Base-by-base conservation (phyloP, 495 filamentous ascomycete genomes). In the Tetracladium marchalianum region DNA sequence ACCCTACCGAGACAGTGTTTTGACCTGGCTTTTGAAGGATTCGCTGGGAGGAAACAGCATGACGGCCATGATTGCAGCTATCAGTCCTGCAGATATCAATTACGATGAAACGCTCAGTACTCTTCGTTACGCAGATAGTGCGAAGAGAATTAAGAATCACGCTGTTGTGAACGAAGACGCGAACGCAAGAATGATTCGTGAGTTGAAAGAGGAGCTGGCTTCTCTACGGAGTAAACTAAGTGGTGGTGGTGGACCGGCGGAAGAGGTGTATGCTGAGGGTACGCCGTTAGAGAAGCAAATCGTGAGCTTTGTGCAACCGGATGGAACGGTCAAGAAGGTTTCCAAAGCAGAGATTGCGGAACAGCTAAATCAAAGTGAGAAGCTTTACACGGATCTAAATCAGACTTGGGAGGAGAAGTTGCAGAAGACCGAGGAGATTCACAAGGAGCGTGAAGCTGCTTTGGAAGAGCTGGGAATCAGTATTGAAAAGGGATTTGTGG, bases 111-210 rank as follows among this genome's bases (percentile, higher is more conserved):
- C 92, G 11, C 71, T 99, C 6, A 87, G 89, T 62, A 99, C 92
- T 10, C 71, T 99, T 10, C 80, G 92, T 47, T 99, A 99, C 67
- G 92, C 92, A 38, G 92, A 99, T 62, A 95, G 87, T 6, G 92
- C 92, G 17, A 99, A 99, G 66, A 78, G 92, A 53, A 99, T 99
- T 72, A 97, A 97, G 86, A 97, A 99, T 67, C 93, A 99, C 62
- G 92, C 92, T 33, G 93, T 99, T 22, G 85, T 99, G 62, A 99
- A 99, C 69, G 92, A 99, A 60, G 92, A 97, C 68, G 88, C 92
- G 35, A 99, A 99, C 60, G 92, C 92, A 50, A 81, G 90, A 47
- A 99, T 99, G 92, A 97, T 99, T 48, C 76, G 92, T 56, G 92
- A 99, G 57, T 67, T 99, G 46, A 99, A 97, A 62, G 92, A 99